Conservation (phyloP, 768 basidiomycete species). For the Leccinum pellstonianum region DNA sequence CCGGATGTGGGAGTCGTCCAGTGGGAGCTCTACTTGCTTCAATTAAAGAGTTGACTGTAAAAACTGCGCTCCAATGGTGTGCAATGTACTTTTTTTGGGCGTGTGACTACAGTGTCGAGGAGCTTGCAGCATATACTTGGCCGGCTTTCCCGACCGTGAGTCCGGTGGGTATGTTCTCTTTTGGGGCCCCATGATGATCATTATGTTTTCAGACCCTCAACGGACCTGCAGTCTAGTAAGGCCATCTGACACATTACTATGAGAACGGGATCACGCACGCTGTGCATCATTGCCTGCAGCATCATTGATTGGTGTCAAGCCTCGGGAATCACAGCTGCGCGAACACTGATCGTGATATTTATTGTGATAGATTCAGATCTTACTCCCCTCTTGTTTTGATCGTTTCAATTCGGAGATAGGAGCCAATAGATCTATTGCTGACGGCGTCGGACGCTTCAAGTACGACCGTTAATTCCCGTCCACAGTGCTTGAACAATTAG, state of each 20-base stretch:
- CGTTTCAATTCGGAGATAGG: background rate
- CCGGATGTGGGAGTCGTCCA: conserved; percentile 35
- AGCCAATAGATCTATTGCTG: background rate
- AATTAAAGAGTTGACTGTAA: background rate
- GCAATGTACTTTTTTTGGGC: background rate
- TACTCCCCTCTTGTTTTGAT: too few species aligned
- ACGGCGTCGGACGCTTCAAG: background rate
- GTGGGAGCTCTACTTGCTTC: conserved; percentile 28
- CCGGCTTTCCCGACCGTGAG: background rate
- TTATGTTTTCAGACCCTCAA: background rate
- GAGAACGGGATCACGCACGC: too few species aligned
- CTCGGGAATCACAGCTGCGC: too few species aligned
- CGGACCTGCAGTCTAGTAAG: background rate
- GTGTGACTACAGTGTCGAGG: background rate
- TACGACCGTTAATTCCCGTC: background rate
- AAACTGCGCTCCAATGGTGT: background rate
- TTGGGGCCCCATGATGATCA: background rate
- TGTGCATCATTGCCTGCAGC: too few species aligned
- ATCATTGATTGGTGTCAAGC: too few species aligned
- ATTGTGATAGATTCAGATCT: too few species aligned
- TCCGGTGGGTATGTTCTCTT: background rate
- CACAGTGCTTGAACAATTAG: background rate
- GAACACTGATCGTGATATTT: too few species aligned
- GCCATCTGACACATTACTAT: too few species aligned
- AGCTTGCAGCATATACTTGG: background rate